Conservation (phyloP, 495 filamentous ascomycete species). For the Penicillium chermesinum region DNA sequence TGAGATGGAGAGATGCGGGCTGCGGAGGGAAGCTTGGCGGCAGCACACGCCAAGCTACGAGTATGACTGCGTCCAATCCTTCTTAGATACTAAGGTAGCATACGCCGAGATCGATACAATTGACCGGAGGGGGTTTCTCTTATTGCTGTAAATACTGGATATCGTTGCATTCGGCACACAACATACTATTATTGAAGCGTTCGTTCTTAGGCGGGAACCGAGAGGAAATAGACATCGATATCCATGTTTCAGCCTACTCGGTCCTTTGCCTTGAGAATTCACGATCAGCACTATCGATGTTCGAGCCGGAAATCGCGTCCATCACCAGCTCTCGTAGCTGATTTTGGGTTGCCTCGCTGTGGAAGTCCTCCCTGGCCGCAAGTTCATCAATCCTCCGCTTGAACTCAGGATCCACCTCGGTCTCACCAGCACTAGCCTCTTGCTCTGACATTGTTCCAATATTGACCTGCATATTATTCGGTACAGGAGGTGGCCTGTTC, state of each 20-base stretch:
- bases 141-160: no score
- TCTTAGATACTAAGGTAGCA: no score
- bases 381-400: conserved; percentile 71
- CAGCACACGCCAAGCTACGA: background rate
- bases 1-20: conserved; percentile 8
- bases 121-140: no score
- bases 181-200: no score
- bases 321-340: conserved; percentile 63
- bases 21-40: background rate
- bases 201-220: no score
- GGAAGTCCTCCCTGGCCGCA: conserved; percentile 66
- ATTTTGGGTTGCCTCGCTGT: conserved; percentile 63
- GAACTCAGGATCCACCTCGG: conserved; percentile 63
- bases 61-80: no score
- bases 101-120: no score
- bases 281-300: conserved; percentile 47
- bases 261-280: conserved; percentile 55
- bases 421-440: conserved; percentile 41
- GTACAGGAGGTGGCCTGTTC: conserved; percentile 50
- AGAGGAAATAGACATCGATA: no score
- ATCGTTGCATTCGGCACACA: no score
- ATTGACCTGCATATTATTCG: conserved; percentile 62
- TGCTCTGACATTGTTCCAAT: conserved; percentile 61
- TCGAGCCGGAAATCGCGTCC: conserved; percentile 58
- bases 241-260: conserved; percentile 33